Evolutionary conservation across 2,329 filamentous ascomycete genomes (phyloP).

Genomic region (Albophoma yamanashiensis): DNA sequence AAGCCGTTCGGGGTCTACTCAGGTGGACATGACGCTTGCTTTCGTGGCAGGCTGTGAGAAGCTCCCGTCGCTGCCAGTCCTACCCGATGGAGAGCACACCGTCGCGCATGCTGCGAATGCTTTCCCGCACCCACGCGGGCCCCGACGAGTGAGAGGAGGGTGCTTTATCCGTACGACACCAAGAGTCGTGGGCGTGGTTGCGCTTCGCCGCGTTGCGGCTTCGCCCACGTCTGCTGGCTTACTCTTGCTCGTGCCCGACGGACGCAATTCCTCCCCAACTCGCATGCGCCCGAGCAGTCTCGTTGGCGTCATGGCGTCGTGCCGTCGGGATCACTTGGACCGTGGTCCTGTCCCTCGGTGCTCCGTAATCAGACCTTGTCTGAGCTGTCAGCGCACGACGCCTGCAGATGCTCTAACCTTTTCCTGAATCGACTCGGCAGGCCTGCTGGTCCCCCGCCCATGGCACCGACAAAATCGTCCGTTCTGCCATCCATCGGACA

Average conservation of each 20-base stretch:
- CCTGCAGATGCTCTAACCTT: slow-evolving; percentile 1
- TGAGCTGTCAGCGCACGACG: neutral
- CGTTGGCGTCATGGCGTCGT: neutral
- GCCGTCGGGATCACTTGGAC: neutral
- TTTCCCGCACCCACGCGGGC: neutral
- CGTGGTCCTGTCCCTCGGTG: neutral
- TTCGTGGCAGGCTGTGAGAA: slow-evolving; percentile 25
- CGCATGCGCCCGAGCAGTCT: neutral
- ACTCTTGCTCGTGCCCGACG: neutral
- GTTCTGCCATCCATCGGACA: neutral
- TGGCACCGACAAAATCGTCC: neutral
- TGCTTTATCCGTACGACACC: neutral
- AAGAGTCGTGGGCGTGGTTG: neutral
- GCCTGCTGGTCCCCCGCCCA: neutral
- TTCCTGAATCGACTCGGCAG: neutral
- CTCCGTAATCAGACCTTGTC: neutral
- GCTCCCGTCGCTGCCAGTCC: slow-evolving; percentile 1
- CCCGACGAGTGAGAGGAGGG: neutral
- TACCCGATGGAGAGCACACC: neutral
- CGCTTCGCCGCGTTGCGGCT: neutral
- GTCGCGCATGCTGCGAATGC: neutral
- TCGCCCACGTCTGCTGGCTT: neutral
- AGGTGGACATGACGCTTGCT: slow-evolving; percentile 19
- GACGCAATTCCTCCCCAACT: neutral
- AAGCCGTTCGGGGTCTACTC: slow-evolving; percentile 14